Evolutionary conservation across 2,329 filamentous ascomycete genomes (phyloP), one percentile per base, ranked within the genome.

Genomic region (Knufia fluminis): DNA sequence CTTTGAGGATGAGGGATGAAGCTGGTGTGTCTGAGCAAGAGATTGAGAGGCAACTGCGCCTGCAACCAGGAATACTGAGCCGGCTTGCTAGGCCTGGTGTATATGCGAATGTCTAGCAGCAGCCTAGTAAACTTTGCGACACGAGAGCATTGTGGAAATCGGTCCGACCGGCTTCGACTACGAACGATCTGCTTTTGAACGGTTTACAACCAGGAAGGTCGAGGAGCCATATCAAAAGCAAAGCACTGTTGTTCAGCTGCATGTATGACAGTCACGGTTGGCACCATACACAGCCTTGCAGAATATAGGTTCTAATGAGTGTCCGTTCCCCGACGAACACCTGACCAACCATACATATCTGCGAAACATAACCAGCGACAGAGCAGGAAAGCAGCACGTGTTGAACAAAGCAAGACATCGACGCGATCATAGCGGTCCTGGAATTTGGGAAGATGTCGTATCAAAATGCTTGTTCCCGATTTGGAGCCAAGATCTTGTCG

Each of bases 1-100:
- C 69, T 8, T 53, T 77, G 54, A 61, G 63, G n/a, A 63, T 76
- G 66, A 66, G 73, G 53, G 73, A 75, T 60, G 59, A 66, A 36
- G 64, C 65, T 59, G 62, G 66, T 0, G 52, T 68, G 53, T 42
- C 54, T 12, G 53, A 50, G 17, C 57, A 52, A 24, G 65, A 71
- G 55, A 69, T 74, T 58, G 72, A 76, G 64, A 64, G 59, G 59
- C 59, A 61, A 40, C 56, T 76, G 54, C 64, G 67, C 39, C 60
- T 76, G 57, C 69, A 64, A 58, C 58, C 56, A 39, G 74, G 74
- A 0, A 62, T 71, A 16, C 16, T 48, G 22, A 31, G 31, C 8
- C 45, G 26, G 12, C 24, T 48, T 17, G 45, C 45, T 4, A 28
- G 26, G 4, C 35, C 45, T 19, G 32, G 33, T 16, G 33, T 48